Evolutionary conservation across 2,329 filamentous ascomycete species (phyloP), one percentile per base, ranked within the genome.

Genomic region (Trichocomaceae sp.): DNA sequence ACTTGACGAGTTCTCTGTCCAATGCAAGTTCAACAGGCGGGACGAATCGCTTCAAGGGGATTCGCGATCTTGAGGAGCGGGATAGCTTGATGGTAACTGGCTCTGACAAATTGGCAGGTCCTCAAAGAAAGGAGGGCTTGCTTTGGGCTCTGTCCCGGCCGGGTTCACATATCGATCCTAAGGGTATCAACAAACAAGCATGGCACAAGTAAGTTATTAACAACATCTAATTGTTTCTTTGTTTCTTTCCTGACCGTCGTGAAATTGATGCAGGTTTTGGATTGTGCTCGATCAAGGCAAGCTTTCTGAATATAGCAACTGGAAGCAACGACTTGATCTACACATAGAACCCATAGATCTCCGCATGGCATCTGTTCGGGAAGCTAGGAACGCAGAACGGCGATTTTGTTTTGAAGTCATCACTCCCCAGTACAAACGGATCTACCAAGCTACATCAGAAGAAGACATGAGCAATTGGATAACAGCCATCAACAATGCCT

Each of bases 401-500:
- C 84, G 93, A 5, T 99, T 99, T 71, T 97, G 92, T 72, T 99
- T 99, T 63, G 93, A 99, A 72, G 89, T 99, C 50, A 97, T 99
- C 57, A 99, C 93, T 0, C 95, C 95, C 8, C 88, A 93, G 49
- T 97, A 86, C 71, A 97, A 95, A 64, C 85, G 93, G 54, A 91
- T 97, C 15, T 99, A 97, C 70, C 93, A 99, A 74, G 93, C 92
- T 41, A 96, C 92, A 1, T 96, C 92, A 0, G 93, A 97, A 72
- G 93, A 99, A 39, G 93, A 99, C 64, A 95, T 99, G 89, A 90
- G 86, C 67, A 92, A 84, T 62, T 99, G 93, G 93, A 99, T 99
- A 63, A 80, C 83, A 20, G 87, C 93, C 19, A 95, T 99, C 75
- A 99, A 99, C 72, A 99, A 97, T 66, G 95, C 93, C 9, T 76